phyloP scores from a whole-genome alignment of 2,329 filamentous ascomycete genomes.

The Akanthomyces dipterigenus region DNA sequence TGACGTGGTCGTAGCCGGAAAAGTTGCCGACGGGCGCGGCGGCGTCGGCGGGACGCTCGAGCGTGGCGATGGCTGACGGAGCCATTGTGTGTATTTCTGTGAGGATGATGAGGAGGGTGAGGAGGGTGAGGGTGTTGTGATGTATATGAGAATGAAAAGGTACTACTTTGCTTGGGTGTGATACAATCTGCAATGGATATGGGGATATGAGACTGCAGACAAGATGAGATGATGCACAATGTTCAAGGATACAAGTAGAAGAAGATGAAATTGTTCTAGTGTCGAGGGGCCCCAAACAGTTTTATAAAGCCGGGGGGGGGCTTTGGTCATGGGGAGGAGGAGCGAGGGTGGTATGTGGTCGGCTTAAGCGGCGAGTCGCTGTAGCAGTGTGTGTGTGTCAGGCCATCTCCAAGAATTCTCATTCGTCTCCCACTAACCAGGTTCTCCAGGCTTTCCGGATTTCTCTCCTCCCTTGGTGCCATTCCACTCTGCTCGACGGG shows the following conservation, averaged over 20 bases:
- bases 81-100: constrained; percentile 38
- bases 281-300: constrained; percentile 1
- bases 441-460: background rate
- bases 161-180: background rate
- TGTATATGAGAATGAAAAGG: background rate
- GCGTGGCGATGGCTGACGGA: constrained; percentile 49
- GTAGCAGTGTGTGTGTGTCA: background rate
- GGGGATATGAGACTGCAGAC: background rate
- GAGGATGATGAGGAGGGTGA: background rate
- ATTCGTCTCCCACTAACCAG: background rate
- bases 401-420: background rate
- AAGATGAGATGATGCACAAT: background rate
- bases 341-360: background rate
- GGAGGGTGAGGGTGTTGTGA: background rate
- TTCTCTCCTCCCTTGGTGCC: no score
- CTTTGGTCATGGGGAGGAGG: background rate
- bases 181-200: background rate
- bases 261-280: background rate
- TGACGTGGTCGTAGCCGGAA: constrained; percentile 84
- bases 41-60: constrained; percentile 40
- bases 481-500: background rate
- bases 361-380: background rate
- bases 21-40: constrained; percentile 53
- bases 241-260: background rate
- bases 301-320: background rate